phyloP scores from a whole-genome alignment of 768 basidiomycete genomes.

The Boletus huronensis region DNA sequence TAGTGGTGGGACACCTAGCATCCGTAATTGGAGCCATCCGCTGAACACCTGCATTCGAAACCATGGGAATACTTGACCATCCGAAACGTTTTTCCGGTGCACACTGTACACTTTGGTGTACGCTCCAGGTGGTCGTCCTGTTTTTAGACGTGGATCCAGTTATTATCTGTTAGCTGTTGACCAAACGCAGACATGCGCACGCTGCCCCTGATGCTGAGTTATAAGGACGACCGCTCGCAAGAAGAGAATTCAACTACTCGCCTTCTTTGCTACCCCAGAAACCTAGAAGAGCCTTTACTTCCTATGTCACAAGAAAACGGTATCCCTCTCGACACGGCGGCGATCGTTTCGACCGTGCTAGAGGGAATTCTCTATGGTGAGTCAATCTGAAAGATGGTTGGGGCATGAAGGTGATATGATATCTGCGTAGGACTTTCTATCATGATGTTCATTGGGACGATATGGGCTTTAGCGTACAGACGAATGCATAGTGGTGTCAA shows the following conservation, averaged over 20 bases:
- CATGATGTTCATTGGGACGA: constrained; percentile 29
- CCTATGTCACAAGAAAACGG: not conserved
- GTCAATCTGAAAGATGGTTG: not conserved
- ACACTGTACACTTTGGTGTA: not conserved
- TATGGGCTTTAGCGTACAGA: constrained; percentile 18
- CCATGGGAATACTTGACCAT: not conserved
- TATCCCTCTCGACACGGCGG: constrained; percentile 20
- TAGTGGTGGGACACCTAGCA: no score
- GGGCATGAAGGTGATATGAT: not conserved
- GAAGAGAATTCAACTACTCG: not conserved
- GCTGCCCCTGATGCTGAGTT: not conserved
- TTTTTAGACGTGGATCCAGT: not conserved
- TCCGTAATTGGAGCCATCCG: not conserved
- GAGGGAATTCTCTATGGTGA: not conserved
- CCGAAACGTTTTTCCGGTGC: not conserved
- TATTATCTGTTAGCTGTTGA: not conserved
- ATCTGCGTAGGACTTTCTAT: constrained; percentile 24
- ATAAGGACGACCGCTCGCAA: not conserved
- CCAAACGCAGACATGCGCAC: not conserved
- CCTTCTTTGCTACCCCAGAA: not conserved
- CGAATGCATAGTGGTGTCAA: constrained; percentile 1
- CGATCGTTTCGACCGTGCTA: constrained; percentile 17
- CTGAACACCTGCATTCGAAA: not conserved
- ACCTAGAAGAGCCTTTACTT: not conserved
- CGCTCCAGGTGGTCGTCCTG: not conserved